phyloP scores from a whole-genome alignment of 305 asterid genomes.

The Coffea humblotiana region DNA sequence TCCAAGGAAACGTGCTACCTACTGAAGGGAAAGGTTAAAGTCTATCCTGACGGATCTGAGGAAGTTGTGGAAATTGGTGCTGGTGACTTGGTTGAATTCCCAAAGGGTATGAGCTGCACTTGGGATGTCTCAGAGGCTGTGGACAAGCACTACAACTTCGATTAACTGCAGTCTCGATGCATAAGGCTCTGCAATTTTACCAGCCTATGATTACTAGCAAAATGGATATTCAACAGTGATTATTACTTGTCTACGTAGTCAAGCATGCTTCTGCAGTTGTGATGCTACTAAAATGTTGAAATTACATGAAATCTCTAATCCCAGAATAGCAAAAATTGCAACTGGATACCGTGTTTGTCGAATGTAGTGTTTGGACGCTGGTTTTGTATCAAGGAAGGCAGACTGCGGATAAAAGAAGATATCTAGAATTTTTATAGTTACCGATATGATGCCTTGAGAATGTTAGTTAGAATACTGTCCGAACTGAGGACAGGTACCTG shows the following conservation, averaged over 20 bases:
- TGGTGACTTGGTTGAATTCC: constrained; percentile 84
- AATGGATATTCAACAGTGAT: neutral
- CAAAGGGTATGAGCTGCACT: constrained; percentile 92
- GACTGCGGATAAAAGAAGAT: neutral
- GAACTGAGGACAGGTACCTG: too few relatives aligned
- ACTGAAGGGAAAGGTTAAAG: constrained; percentile 82
- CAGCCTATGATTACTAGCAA: neutral
- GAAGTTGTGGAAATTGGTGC: constrained; percentile 80
- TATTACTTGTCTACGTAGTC: neutral
- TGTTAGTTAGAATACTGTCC: too few relatives aligned
- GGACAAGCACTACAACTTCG: constrained; percentile 84
- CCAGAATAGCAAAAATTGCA: neutral
- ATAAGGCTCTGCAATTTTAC: neutral
- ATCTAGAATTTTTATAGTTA: neutral
- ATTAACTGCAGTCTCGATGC: constrained; percentile 27
- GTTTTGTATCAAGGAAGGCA: neutral
- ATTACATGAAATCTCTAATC: neutral
- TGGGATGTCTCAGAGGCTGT: constrained; percentile 93
- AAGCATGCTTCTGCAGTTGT: neutral
- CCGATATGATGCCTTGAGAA: too few relatives aligned
- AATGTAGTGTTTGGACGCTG: neutral
- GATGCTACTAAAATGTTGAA: neutral
- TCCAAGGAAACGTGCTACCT: constrained; percentile 72
- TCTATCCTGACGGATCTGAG: constrained; percentile 68
- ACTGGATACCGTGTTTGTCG: neutral